Conservation (phyloP, 257 asterid species). For the Solanum corneliomulleri region DNA sequence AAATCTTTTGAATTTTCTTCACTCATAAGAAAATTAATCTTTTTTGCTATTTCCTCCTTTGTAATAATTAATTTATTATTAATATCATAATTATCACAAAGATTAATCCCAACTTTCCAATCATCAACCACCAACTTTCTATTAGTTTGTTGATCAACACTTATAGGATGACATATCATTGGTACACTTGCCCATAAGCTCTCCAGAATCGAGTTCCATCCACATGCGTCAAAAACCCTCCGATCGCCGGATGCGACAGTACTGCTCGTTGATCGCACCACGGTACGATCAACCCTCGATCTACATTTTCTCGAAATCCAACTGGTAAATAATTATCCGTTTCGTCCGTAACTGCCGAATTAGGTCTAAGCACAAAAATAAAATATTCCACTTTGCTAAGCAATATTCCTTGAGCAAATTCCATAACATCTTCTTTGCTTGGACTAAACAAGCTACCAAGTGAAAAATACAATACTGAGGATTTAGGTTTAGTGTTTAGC, state of each 20-base stretch:
- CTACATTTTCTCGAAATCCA: conserved; percentile 14
- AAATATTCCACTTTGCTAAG: conserved; percentile 38
- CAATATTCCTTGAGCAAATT: conserved; percentile 45
- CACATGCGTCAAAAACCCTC: conserved; percentile 48
- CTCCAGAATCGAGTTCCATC: conserved; percentile 43
- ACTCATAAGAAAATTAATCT: conserved; percentile 24
- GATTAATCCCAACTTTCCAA: conserved; percentile 41
- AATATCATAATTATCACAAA: conserved; percentile 20
- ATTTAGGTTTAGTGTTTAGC: conserved; percentile 37
- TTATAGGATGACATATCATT: conserved; percentile 32
- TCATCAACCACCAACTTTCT: conserved; percentile 48
- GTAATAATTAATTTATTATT: conserved; percentile 1
- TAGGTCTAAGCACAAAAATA: conserved; percentile 58
- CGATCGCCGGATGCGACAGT: conserved; percentile 13
- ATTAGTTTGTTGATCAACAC: conserved; percentile 37
- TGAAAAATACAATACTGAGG: conserved; percentile 52
- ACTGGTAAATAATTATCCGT: conserved; percentile 8
- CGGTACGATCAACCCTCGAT: conserved; percentile 26
- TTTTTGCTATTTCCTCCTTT: conserved; percentile 18
- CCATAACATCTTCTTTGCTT: conserved; percentile 22
- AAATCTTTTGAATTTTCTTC: conserved; percentile 12
- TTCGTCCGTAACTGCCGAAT: conserved; percentile 19
- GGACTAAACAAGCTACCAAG: conserved; percentile 48
- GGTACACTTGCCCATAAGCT: conserved; percentile 43
- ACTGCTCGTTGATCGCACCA: conserved; percentile 28